Conservation (phyloP, 192 early-diverging fungal species). For the Entomortierella chlamydospora region DNA sequence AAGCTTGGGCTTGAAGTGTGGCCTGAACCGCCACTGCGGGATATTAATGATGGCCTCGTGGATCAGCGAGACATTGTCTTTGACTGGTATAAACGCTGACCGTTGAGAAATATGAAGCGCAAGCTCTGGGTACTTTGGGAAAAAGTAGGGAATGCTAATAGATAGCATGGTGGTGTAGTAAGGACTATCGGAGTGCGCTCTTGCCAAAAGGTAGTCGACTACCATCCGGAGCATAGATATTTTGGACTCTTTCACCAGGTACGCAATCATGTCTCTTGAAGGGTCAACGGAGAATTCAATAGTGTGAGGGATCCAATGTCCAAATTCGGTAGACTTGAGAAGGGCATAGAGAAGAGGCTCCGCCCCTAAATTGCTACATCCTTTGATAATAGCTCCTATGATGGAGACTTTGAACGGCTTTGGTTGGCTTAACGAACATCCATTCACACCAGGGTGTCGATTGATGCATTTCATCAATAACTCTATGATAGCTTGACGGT, state of each 20-base stretch:
- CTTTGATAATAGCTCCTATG: no score
- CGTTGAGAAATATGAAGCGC: conserved; percentile 12
- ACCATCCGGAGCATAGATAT: conserved; percentile 2
- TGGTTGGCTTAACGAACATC: no score
- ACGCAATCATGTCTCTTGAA: conserved; percentile 16
- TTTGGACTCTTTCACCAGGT: conserved; percentile 15
- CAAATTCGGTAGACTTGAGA: background rate
- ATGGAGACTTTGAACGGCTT: no score
- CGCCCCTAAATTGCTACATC: no score
- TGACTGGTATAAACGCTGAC: conserved; percentile 15
- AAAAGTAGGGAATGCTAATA: conserved; percentile 11
- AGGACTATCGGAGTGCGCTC: conserved; percentile 9
- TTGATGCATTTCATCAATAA: background rate
- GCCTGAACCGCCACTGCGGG: no score
- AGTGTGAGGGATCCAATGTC: conserved; percentile 17
- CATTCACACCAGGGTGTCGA: background rate
- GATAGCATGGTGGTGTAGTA: conserved; percentile 8
- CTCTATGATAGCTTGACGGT: no score
- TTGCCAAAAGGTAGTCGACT: conserved; percentile 19
- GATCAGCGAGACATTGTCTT: conserved; percentile 1
- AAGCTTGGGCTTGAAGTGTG: no score
- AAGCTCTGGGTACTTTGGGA: conserved; percentile 15
- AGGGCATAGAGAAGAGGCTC: no score
- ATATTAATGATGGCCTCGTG: conserved; percentile 13
- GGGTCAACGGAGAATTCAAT: conserved; percentile 16